phyloP scores from a whole-genome alignment of 2,329 filamentous ascomycete species.

The Chalaropsis ovoidea region DNA sequence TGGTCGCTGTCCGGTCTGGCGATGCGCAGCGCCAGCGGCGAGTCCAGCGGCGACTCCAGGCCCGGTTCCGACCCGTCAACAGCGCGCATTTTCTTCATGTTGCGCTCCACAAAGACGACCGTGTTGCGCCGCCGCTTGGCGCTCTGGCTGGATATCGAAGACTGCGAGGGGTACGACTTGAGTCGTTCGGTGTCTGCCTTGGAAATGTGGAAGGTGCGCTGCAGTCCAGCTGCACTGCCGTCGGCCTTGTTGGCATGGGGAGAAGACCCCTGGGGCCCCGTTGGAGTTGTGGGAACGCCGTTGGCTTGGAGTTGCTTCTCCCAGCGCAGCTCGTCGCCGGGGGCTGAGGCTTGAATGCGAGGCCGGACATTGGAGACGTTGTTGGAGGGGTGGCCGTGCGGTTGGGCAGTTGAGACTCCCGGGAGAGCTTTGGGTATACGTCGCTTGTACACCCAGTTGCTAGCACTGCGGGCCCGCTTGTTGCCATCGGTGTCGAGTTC shows the following conservation, averaged over 20 bases:
- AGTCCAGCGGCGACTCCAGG: background rate
- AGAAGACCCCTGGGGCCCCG: conserved; percentile 31
- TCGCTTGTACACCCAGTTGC: conserved; percentile 48
- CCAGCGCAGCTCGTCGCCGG: conserved; percentile 31
- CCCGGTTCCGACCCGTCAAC: background rate
- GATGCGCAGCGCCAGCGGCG: background rate
- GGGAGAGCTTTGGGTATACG: conserved; percentile 33
- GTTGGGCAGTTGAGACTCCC: conserved; percentile 26
- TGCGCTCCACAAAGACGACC: conserved; percentile 49
- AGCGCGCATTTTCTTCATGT: conserved; percentile 33
- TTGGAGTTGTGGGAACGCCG: background rate
- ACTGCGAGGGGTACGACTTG: conserved; percentile 18
- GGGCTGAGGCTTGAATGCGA: conserved; percentile 41
- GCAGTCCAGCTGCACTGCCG: conserved; percentile 26
- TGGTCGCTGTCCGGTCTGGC: conserved; percentile 5
- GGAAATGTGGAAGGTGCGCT: conserved; percentile 25
- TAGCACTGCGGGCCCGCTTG: conserved; percentile 45
- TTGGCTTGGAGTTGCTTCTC: conserved; percentile 18
- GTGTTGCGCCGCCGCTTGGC: conserved; percentile 27
- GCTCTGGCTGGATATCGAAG: conserved; percentile 12
- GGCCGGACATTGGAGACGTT: conserved; percentile 31
- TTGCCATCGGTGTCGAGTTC: conserved; percentile 42
- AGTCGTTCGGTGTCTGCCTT: conserved; percentile 22
- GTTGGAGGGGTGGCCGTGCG: conserved; percentile 26
- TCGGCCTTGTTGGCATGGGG: conserved; percentile 29